A percentile compares a stretch with the other conserved stretches of the same genome.
phyloP scores from a whole-genome alignment of 495 filamentous ascomycete genomes.

The Penicillium pancosmium region DNA sequence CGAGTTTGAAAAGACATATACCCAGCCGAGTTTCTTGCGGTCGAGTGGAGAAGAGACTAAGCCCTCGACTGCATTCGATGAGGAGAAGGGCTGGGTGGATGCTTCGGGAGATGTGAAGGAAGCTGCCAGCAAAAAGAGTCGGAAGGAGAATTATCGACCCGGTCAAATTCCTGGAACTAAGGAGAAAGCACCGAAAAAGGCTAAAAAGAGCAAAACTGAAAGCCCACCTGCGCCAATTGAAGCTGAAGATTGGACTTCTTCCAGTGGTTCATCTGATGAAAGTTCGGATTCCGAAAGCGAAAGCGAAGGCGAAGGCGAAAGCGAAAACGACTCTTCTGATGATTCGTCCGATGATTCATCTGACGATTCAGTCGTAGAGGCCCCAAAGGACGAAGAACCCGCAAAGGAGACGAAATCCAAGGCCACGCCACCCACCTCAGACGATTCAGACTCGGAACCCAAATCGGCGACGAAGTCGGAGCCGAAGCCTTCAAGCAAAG shows the following conservation, averaged over 20 bases:
- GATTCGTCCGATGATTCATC: slow-evolving; percentile 32
- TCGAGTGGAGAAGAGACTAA: slow-evolving; percentile 33
- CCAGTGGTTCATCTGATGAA: slow-evolving; percentile 45
- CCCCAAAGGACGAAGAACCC: slow-evolving; percentile 16
- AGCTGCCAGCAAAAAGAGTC: slow-evolving; percentile 36
- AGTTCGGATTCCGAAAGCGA: slow-evolving; percentile 25
- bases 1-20: slow-evolving; percentile 78
- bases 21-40: slow-evolving; percentile 78
- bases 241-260: slow-evolving; percentile 51
- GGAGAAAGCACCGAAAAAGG: slow-evolving; percentile 30
- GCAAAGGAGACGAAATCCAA: slow-evolving; percentile 11
- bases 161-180: slow-evolving; percentile 41
- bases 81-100: slow-evolving; percentile 90
- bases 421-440: slow-evolving; percentile 3
- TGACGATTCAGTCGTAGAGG: slow-evolving; percentile 20
- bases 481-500: slow-evolving; percentile 12
- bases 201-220: slow-evolving; percentile 12
- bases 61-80: slow-evolving; percentile 43
- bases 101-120: slow-evolving; percentile 77
- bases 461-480: slow-evolving; percentile 10
- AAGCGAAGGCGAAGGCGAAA: slow-evolving; percentile 10
- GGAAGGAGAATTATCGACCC: slow-evolving; percentile 37
- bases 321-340: slow-evolving; percentile 30
- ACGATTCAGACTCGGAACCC: slow-evolving; percentile 9
- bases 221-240: slow-evolving; percentile 20